These are phyloP conservation scores for Globisporangium uncinulatum DNA, from an alignment of 352 stramenopile genomes.

Conservation along the genomic window DNA sequence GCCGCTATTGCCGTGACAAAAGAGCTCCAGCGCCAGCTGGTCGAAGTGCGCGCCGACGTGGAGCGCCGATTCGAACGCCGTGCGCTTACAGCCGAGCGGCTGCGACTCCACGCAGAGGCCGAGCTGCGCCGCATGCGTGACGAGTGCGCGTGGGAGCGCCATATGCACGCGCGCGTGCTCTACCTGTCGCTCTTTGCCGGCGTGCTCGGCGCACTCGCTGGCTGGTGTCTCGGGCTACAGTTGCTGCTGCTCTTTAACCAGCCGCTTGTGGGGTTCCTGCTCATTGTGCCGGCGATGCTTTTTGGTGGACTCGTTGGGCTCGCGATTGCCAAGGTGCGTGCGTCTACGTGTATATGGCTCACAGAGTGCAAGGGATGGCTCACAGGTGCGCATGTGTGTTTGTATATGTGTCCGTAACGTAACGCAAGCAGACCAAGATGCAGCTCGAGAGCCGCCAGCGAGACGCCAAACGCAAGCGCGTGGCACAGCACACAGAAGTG, in stretches of 20 bases:
- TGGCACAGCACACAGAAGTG: conserved; percentile 42
- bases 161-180: conserved; percentile 39
- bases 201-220: conserved; percentile 38
- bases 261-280: conserved; percentile 56
- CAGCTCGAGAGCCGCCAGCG: conserved; percentile 46
- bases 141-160: conserved; percentile 45
- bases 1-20: conserved; percentile 70
- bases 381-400: neutral
- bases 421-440: conserved; percentile 28
- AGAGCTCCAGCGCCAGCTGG: conserved; percentile 62
- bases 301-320: conserved; percentile 36
- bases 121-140: conserved; percentile 36
- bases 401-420: too few relatives aligned
- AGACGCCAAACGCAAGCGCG: conserved; percentile 27
- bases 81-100: conserved; percentile 59
- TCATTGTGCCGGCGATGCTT: conserved; percentile 62
- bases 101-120: conserved; percentile 61
- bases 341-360: neutral
- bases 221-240: conserved; percentile 43
- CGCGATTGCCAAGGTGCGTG: conserved; percentile 43
- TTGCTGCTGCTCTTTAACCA: conserved; percentile 43
- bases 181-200: conserved; percentile 49
- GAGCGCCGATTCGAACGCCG: conserved; percentile 58
- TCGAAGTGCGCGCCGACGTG: conserved; percentile 37
- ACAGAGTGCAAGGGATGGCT: neutral